Base-by-base conservation (phyloP, 2,329 filamentous ascomycete genomes). In the Penicillium sp. region DNA sequence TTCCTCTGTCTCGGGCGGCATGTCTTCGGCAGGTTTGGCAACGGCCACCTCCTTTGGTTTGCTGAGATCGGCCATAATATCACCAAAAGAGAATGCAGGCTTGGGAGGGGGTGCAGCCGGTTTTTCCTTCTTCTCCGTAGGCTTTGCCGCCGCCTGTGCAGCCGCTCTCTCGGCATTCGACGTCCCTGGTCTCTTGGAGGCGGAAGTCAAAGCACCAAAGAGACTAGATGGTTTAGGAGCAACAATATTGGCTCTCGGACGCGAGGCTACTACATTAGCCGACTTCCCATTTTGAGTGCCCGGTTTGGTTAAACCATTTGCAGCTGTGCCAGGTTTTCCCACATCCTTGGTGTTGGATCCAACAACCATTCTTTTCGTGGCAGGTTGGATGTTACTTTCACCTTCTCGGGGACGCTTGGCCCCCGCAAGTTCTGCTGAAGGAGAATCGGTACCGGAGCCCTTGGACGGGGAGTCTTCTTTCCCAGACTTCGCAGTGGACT, bases 1-100 rank as follows among this genome's bases (percentile, higher is more conserved):
- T 59, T 83, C 80, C 41, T 77, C 70, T 0, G 79, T 83, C 62
- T 84, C 81, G 0, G 75, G 74, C 1, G 78, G 74, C 5, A 65
- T 60, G 26, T 78, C 71, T 47, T 79, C 77, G 29, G 75, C 69
- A 2, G 74, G 69, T 57, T 81, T 79, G 10, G 65, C 64, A 6
- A 73, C 66, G 50, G 72, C 70, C 40, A 75, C 67, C 46, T 79
- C 75, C 54, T 82, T 82, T 5, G 77, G 76, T 56, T 81, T 81
- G 40, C 74, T 70, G 40, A 76, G 65, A 51, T 72, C 72, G n/a
- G 72, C 72, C 64, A 77, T 69, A 10, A 74, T 64, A 44, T 74
- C 72, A 35, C 73, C 68, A 54, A 77, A 74, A 3, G 74, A 76
- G 46, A 76, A 75, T 1, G 69, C 56, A 3, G 71, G 69, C 42